phyloP scores from a whole-genome alignment of 768 basidiomycete species.

The Rickenella mellea region DNA sequence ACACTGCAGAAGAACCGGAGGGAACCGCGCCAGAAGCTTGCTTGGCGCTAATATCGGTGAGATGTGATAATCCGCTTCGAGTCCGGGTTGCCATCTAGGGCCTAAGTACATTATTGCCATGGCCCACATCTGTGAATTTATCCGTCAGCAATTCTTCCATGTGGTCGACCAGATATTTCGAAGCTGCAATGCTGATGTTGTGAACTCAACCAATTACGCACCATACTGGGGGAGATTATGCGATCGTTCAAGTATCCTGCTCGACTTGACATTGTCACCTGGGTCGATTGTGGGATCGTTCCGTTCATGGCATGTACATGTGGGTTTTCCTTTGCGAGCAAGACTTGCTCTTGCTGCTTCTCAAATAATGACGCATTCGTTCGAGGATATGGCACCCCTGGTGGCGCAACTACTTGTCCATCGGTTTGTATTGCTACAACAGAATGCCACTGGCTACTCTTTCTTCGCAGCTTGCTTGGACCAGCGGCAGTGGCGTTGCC shows the following conservation, averaged over 20 bases:
- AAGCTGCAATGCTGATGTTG: too few relatives aligned
- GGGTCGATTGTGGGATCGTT: constrained; percentile 62
- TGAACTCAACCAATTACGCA: too few relatives aligned
- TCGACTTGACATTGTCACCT: constrained; percentile 91
- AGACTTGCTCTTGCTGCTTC: not conserved
- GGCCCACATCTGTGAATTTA: constrained; percentile 80
- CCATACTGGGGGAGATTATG: constrained; percentile 94
- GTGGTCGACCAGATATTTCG: too few relatives aligned
- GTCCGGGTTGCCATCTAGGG: constrained; percentile 88
- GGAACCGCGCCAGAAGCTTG: constrained; percentile 82
- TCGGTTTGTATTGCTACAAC: constrained; percentile 15
- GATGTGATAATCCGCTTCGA: constrained; percentile 89
- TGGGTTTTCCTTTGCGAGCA: constrained; percentile 16
- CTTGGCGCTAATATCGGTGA: constrained; percentile 89
- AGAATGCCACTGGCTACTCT: constrained; percentile 17
- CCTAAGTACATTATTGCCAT: constrained; percentile 99
- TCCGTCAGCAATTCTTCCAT: too few relatives aligned
- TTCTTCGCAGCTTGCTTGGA: constrained; percentile 25
- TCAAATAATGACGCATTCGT: not conserved
- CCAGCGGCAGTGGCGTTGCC: constrained; percentile 44
- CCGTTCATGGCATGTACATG: constrained; percentile 29
- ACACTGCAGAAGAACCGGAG: constrained; percentile 87
- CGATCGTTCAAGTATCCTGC: constrained; percentile 91
- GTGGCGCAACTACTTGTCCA: too few relatives aligned
- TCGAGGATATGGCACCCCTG: too few relatives aligned